phyloP scores from a whole-genome alignment of 2,329 filamentous ascomycete genomes.

The Beauveria varroae region DNA sequence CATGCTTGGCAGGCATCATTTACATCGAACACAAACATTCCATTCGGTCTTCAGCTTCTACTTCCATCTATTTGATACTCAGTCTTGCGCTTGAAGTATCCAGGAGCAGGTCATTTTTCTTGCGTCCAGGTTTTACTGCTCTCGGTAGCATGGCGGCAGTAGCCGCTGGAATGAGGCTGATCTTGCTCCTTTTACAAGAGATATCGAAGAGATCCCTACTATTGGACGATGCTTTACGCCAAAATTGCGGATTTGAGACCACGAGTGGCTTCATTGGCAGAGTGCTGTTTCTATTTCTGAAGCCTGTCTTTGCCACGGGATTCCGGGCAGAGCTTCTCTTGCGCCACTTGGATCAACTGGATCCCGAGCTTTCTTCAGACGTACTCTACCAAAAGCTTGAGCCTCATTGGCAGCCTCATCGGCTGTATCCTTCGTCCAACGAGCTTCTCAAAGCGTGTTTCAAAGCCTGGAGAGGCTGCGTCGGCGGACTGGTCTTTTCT shows the following conservation, averaged over 20 bases:
- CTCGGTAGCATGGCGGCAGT: neutral
- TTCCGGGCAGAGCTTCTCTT: neutral
- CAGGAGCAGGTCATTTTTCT: neutral
- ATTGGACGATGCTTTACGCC: neutral
- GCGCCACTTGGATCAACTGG: neutral
- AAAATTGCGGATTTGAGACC: neutral
- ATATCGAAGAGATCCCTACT: neutral
- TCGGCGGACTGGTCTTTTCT: neutral
- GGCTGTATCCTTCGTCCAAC: neutral
- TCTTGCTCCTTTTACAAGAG: neutral
- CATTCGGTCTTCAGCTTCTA: neutral
- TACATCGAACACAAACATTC: neutral
- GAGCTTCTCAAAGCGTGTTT: slow-evolving; percentile 13
- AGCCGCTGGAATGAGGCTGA: neutral
- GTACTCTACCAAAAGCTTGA: neutral
- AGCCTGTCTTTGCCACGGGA: neutral
- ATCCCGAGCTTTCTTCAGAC: neutral
- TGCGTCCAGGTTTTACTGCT: neutral
- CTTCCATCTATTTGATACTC: neutral
- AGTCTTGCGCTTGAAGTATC: neutral
- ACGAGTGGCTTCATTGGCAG: neutral
- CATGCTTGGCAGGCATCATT: neutral
- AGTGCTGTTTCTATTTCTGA: neutral
- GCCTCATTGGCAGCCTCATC: neutral
- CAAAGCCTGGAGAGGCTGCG: slow-evolving; percentile 14